Conservation (phyloP, 108 stramenopile species). For the Conticribra weissflogii region DNA sequence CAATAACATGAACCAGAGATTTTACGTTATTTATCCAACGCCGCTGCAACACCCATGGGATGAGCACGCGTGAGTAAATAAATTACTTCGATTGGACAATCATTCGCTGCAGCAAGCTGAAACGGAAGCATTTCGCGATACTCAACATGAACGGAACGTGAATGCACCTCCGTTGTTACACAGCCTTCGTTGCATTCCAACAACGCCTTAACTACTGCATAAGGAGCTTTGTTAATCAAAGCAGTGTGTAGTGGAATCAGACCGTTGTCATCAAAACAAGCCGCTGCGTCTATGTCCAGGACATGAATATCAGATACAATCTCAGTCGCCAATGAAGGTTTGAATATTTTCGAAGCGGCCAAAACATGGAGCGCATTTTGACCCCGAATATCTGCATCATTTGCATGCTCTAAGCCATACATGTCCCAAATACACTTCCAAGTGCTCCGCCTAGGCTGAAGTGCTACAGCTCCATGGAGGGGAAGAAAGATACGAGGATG, state of each 20-base stretch:
- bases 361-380: conserved; percentile 1
- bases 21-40: too few species aligned
- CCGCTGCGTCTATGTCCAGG: not conserved
- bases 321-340: not conserved
- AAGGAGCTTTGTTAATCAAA: conserved; percentile 9
- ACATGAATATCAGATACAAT: not conserved
- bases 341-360: not conserved
- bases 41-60: not conserved
- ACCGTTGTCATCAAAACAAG: conserved; percentile 15
- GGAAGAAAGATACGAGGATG: conserved; percentile 11
- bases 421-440: not conserved
- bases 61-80: conserved; percentile 4
- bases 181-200: conserved; percentile 10
- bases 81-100: not conserved
- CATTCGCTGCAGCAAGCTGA: conserved; percentile 13
- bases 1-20: too few species aligned
- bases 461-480: conserved; percentile 17
- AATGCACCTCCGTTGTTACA: conserved; percentile 1
- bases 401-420: conserved; percentile 1
- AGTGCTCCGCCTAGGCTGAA: conserved; percentile 12
- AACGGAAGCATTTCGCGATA: conserved; percentile 17
- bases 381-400: conserved; percentile 5
- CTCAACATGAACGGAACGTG: not conserved
- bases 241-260: conserved; percentile 30
- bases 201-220: not conserved